Conservation (phyloP, 768 basidiomycete genomes). For the Pulveroboletus sp. region DNA sequence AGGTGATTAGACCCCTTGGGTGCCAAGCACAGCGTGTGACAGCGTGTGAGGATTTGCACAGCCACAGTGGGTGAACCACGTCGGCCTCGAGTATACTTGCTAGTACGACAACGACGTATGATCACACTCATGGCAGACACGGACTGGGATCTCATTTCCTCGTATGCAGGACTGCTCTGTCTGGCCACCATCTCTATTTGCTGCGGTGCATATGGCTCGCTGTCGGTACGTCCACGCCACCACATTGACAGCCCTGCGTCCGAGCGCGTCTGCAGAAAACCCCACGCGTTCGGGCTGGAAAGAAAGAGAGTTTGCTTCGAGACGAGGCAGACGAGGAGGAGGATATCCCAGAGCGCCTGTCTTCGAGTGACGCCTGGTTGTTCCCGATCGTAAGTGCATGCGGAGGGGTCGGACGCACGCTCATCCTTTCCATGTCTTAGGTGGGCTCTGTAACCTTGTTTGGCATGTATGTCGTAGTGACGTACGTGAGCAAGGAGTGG, state of each 20-base stretch:
- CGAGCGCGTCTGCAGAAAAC: slow-evolving; percentile 9
- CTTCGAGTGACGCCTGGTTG: slow-evolving; percentile 68
- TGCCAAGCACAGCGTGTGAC: no score
- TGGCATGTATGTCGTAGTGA: slow-evolving; percentile 67
- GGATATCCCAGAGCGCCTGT: slow-evolving; percentile 55
- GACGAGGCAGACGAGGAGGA: slow-evolving; percentile 45
- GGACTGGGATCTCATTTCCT: slow-evolving; percentile 61
- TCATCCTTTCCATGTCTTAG: slow-evolving; percentile 35
- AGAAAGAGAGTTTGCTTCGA: slow-evolving; percentile 22
- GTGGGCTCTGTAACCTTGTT: slow-evolving; percentile 69
- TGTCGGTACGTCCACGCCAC: slow-evolving; percentile 50
- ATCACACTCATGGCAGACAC: slow-evolving; percentile 17
- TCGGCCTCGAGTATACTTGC: no score
- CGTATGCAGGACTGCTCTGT: slow-evolving; percentile 65
- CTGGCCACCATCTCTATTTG: slow-evolving; percentile 70
- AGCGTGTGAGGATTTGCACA: background rate
- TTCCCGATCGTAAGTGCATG: slow-evolving; percentile 64
- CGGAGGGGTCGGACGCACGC: background rate
- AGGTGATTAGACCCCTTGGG: no score
- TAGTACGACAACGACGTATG: no score
- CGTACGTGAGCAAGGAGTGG: slow-evolving; percentile 76
- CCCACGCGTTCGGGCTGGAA: background rate
- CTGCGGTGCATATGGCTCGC: slow-evolving; percentile 63
- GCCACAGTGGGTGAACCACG: background rate
- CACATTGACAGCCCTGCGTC: background rate